Conservation (phyloP, 352 stramenopile species). For the Stramenopiles sp. region DNA sequence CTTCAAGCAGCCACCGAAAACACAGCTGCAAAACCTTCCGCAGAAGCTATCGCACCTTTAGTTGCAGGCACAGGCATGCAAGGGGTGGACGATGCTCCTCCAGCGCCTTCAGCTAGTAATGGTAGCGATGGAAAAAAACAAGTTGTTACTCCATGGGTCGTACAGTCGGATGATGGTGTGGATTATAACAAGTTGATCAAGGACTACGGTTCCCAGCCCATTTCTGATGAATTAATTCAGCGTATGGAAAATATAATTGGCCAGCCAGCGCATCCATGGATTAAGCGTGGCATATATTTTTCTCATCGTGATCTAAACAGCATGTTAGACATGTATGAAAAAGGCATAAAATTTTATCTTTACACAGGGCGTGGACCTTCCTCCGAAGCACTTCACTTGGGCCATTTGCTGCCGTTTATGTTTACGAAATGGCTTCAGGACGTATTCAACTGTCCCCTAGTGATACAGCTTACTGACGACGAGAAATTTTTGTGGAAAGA, state of each 20-base stretch:
- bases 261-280: conserved; percentile 78
- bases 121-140: no score
- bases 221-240: conserved; percentile 71
- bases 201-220: conserved; percentile 85
- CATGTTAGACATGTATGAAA: conserved; percentile 81
- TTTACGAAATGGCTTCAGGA: conserved; percentile 75
- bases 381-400: conserved; percentile 90
- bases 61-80: no score
- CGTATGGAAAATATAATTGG: conserved; percentile 84
- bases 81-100: no score
- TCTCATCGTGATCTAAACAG: conserved; percentile 92
- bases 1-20: no score
- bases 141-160: conserved; percentile 71
- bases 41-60: no score
- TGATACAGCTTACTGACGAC: conserved; percentile 99
- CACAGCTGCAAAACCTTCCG: no score
- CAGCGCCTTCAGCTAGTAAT: no score
- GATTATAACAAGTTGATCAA: conserved; percentile 98
- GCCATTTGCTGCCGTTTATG: conserved; percentile 96
- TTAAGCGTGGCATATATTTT: conserved; percentile 97
- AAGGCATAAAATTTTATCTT: conserved; percentile 91
- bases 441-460: conserved; percentile 93
- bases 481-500: conserved; percentile 99
- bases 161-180: conserved; percentile 75
- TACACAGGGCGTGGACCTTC: conserved; percentile 97